A percentile compares a stretch with the other conserved stretches of the same genome.
phyloP scores from a whole-genome alignment of 129 eudicot species.

The Helichrysum umbraculigerum region DNA sequence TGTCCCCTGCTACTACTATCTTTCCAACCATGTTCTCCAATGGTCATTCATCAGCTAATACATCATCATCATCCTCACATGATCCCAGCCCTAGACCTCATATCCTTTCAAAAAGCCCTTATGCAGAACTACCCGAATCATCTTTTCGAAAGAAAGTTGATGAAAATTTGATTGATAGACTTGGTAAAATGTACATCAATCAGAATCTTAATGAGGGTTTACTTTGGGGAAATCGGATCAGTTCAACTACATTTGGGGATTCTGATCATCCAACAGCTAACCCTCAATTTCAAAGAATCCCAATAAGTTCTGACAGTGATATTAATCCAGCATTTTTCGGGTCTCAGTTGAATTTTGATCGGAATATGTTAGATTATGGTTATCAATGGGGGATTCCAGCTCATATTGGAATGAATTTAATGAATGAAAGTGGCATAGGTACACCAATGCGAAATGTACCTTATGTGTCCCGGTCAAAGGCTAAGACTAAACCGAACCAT shows the following conservation, averaged over 20 bases:
- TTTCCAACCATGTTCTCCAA: constrained; percentile 33
- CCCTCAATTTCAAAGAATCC: constrained; percentile 40
- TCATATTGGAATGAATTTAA: constrained; percentile 38
- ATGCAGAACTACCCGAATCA: constrained; percentile 24
- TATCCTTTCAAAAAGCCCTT: constrained; percentile 31
- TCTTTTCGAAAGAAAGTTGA: constrained; percentile 30
- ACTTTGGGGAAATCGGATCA: constrained; percentile 25
- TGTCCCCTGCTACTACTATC: constrained; percentile 43
- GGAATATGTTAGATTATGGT: constrained; percentile 19
- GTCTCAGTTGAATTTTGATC: constrained; percentile 31
- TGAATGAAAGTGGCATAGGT: constrained; percentile 19
- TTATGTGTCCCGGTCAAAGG: constrained; percentile 23
- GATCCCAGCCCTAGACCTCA: constrained; percentile 42
- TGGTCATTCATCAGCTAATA: constrained; percentile 46
- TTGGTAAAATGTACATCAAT: constrained; percentile 44
- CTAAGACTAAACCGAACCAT: constrained; percentile 28
- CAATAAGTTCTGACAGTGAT: constrained; percentile 29
- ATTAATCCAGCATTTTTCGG: constrained; percentile 29
- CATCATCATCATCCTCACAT: constrained; percentile 39
- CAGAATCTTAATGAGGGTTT: constrained; percentile 39
- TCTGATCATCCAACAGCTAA: constrained; percentile 30
- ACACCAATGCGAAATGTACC: constrained; percentile 29
- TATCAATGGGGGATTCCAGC: constrained; percentile 50
- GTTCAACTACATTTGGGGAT: constrained; percentile 38
- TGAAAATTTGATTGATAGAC: constrained; percentile 41